Conservation (phyloP, 257 asterid species). For the Solanum chiquidenum region DNA sequence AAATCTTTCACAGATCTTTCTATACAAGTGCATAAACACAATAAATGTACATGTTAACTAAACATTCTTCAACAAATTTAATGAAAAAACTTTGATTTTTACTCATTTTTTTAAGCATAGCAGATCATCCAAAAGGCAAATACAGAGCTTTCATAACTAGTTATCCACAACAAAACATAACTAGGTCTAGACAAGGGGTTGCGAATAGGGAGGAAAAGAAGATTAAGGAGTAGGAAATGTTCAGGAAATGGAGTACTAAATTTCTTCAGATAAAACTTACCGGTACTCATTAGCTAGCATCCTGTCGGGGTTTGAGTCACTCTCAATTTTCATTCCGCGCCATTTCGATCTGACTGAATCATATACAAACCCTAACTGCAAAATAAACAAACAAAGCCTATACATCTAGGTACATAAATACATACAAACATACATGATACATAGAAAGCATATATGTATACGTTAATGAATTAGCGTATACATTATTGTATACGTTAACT, state of each 20-base stretch:
- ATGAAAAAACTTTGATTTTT: neutral
- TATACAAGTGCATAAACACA: neutral
- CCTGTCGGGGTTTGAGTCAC: too few species aligned
- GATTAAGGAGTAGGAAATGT: neutral
- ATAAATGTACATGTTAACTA: neutral
- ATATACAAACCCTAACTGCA: too few species aligned
- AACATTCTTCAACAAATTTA: neutral
- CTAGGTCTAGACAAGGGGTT: neutral
- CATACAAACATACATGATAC: too few species aligned
- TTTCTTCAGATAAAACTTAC: neutral
- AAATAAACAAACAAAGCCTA: neutral
- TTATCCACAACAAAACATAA: neutral
- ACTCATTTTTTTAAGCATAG: neutral
- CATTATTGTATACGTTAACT: too few species aligned
- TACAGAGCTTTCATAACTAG: neutral
- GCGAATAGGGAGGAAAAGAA: too few species aligned
- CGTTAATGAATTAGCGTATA: too few species aligned
- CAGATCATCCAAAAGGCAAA: neutral
- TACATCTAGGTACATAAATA: neutral
- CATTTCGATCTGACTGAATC: too few species aligned
- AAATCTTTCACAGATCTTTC: neutral
- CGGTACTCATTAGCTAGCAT: too few species aligned
- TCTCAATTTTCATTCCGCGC: too few species aligned
- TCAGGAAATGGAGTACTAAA: neutral
- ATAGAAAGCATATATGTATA: too few species aligned